Percentiles rank a stretch among this genome's conserved stretches.
These are phyloP conservation scores for Blastobotrys peoriensis DNA, from an alignment of 805 yeast species.

Conservation along the genomic window DNA sequence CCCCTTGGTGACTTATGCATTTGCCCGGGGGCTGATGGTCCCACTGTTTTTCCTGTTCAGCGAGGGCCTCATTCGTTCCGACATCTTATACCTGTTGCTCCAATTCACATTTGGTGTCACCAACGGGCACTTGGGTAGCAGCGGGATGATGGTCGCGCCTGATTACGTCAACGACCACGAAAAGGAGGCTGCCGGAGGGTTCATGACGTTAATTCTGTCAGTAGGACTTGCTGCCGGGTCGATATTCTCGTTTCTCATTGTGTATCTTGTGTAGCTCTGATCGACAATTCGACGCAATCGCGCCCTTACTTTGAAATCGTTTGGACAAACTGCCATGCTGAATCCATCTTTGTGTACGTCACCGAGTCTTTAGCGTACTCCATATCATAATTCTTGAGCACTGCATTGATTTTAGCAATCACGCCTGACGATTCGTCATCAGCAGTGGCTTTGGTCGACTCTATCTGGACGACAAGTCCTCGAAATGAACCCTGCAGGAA, in stretches of 20 bases:
- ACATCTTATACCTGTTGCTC: constrained; percentile 56
- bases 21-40: constrained; percentile 49
- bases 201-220: constrained; percentile 73
- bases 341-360: background rate
- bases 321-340: background rate
- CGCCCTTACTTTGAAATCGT: background rate
- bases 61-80: constrained; percentile 38
- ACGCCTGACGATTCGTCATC: constrained; percentile 14
- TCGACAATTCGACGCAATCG: background rate
- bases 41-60: constrained; percentile 72
- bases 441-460: constrained; percentile 28
- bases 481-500: constrained; percentile 69
- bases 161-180: constrained; percentile 56
- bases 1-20: constrained; percentile 47
- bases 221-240: constrained; percentile 78
- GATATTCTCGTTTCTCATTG: constrained; percentile 63
- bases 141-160: constrained; percentile 73
- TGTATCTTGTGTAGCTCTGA: constrained; percentile 20
- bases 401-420: constrained; percentile 10
- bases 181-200: constrained; percentile 91
- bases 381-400: constrained; percentile 12
- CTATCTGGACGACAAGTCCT: constrained; percentile 61
- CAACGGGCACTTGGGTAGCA: constrained; percentile 79
- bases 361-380: constrained; percentile 8
- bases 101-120: constrained; percentile 81